Base-by-base conservation (phyloP, 352 stramenopile genomes). In the Pythium sukuiense region DNA sequence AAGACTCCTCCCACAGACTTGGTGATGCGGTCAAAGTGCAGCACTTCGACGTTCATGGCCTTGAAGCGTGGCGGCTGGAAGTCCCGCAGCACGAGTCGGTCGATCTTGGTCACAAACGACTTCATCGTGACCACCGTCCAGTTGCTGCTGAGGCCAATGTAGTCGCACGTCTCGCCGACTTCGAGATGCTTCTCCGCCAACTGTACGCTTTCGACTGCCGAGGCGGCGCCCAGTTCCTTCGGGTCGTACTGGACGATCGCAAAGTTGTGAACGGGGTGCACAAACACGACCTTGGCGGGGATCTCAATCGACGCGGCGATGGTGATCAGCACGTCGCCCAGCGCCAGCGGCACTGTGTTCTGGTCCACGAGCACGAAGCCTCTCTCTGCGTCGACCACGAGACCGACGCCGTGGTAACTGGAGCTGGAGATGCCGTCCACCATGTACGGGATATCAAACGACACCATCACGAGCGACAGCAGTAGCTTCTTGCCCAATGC, bases 181-280 rank as follows among this genome's bases (percentile, higher is more conserved):
- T 89, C 73, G 6, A 93, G 70, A 12, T 74, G 70, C 52, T 86
- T 85, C 4, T 88, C 79, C 11, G 87, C 79, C 41, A 95, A 71
- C 53, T 77, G 63, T 8, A 80, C 80, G 41, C 76, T 88, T 35
- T 85, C 70, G 3, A 95, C 68, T 55, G 87, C 80, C 3, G 81
- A 84, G n/a, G 81, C 82, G 35, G 76, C 72, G 4, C 87, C 85
- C 6, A 95, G 71, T 14, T 83, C 62, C 41, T 75, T 85, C 3
- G 90, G 83, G 59, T 98, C 85, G 63, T 97, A 97, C 70, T 96
- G 79, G 5, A 98, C 78, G 48, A 98, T 86, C 14, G 86, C 83
- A 48, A 95, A 97, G 67, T 98, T 97, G 76, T 97, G 88, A 13
- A 96, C 77, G n/a, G 93, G 93, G 63, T 98, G 93, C 20, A 97